Conservation (phyloP, 1,139 yeast species). For the Taphrina betulina region DNA sequence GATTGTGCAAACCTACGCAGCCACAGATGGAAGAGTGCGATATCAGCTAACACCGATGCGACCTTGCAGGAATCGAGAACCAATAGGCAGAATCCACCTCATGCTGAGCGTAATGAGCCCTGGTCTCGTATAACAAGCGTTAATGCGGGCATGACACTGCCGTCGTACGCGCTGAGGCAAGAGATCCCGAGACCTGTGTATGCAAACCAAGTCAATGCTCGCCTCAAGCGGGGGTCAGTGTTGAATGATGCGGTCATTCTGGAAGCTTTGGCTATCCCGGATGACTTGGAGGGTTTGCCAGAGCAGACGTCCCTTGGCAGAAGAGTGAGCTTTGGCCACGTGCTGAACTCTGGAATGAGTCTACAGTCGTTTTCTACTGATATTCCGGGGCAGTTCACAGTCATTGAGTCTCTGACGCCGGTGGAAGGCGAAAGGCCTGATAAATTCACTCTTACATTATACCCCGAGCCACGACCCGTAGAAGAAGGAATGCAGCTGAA, state of each 20-base stretch:
- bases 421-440: not conserved
- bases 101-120: not conserved
- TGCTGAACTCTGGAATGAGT: not conserved
- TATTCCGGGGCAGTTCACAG: slow-evolving; percentile 1
- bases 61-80: not conserved
- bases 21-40: not conserved
- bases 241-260: not conserved
- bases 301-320: no score
- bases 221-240: not conserved
- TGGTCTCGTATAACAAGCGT: not conserved
- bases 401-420: not conserved
- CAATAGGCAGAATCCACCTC: not conserved
- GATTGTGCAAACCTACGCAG: not conserved
- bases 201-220: slow-evolving; percentile 4
- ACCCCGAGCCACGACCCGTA: no score
- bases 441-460: not conserved
- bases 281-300: not conserved
- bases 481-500: not conserved
- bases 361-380: slow-evolving; percentile 10
- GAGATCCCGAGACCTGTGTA: slow-evolving; percentile 8
- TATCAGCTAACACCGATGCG: not conserved
- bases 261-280: not conserved
- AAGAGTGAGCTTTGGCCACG: slow-evolving; percentile 5
- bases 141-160: slow-evolving; percentile 1
- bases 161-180: not conserved